Percentiles rank a stretch among this genome's conserved stretches.
phyloP scores from a whole-genome alignment of 441 rosid species.

The Breynia disticha region DNA sequence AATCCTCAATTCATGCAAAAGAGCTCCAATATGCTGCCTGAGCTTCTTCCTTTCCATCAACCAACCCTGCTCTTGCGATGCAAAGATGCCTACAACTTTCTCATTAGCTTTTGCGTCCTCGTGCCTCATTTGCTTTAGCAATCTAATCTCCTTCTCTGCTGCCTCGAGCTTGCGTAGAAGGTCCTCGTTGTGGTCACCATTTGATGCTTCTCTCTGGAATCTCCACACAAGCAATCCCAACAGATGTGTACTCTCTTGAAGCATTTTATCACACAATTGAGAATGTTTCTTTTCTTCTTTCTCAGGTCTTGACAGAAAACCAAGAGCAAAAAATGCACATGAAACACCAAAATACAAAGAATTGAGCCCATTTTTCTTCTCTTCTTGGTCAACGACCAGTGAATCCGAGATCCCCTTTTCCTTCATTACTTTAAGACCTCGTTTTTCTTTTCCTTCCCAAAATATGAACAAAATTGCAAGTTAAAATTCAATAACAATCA shows the following conservation, averaged over 20 bases:
- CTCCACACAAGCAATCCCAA: conserved; percentile 63
- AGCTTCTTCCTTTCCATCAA: conserved; percentile 53
- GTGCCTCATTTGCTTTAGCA: conserved; percentile 48
- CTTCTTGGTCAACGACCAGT: conserved; percentile 24
- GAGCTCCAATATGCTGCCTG: conserved; percentile 47
- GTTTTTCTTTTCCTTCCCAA: conserved; percentile 18
- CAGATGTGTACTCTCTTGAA: conserved; percentile 54
- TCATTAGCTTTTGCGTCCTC: conserved; percentile 90
- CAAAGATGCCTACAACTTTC: conserved; percentile 77
- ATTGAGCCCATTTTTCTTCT: conserved; percentile 31
- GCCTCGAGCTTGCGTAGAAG: conserved; percentile 42
- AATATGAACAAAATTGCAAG: conserved; percentile 8
- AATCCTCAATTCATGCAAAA: conserved; percentile 44
- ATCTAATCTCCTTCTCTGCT: conserved; percentile 44
- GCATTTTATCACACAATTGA: conserved; percentile 41
- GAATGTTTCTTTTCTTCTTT: conserved; percentile 41
- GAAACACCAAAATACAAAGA: conserved; percentile 57
- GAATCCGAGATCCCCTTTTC: conserved; percentile 29
- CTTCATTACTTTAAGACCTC: conserved; percentile 31
- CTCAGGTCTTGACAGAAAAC: conserved; percentile 26
- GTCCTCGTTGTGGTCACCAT: conserved; percentile 19
- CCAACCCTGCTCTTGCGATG: conserved; percentile 82
- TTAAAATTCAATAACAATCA: not conserved
- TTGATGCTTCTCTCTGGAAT: conserved; percentile 36
- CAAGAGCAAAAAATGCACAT: conserved; percentile 47